These are phyloP conservation scores for Aechmea fasciata DNA, from an alignment of 176 grass and related monocot genomes.

Conservation along the genomic window DNA sequence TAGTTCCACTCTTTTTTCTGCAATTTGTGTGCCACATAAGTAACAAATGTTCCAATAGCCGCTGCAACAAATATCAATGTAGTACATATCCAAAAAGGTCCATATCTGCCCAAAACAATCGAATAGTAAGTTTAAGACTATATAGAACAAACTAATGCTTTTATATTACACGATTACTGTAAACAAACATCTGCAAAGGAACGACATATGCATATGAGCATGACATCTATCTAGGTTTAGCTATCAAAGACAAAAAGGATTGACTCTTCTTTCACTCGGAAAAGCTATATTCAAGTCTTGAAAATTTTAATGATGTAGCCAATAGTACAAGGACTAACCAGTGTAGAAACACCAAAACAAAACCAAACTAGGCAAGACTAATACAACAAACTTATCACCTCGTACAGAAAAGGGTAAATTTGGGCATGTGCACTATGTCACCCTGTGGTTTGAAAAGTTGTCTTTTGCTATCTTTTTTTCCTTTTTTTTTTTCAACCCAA, in stretches of 20 bases:
- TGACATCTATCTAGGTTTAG: neutral
- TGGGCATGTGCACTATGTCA: no score
- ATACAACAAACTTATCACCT: no score
- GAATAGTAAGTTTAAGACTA: slow-evolving; percentile 9
- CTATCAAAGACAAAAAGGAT: neutral
- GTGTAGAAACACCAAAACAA: neutral
- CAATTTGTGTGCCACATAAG: slow-evolving; percentile 89
- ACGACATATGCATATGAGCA: neutral
- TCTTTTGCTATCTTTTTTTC: no score
- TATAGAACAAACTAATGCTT: slow-evolving; percentile 2
- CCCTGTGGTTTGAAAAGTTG: no score
- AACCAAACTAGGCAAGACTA: neutral
- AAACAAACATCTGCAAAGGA: neutral
- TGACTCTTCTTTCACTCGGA: neutral
- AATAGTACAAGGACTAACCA: neutral
- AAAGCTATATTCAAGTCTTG: neutral
- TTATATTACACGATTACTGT: neutral
- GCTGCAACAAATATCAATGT: slow-evolving; percentile 91
- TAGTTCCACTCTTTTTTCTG: slow-evolving; percentile 94
- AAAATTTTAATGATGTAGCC: neutral
- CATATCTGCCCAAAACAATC: slow-evolving; percentile 51
- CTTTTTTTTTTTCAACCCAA: no score
- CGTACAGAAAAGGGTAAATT: no score
- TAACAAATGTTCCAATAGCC: slow-evolving; percentile 93
- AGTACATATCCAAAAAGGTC: slow-evolving; percentile 97